Conservation (phyloP, 371 early-diverging fungal genomes). For the Mucor sp. region DNA sequence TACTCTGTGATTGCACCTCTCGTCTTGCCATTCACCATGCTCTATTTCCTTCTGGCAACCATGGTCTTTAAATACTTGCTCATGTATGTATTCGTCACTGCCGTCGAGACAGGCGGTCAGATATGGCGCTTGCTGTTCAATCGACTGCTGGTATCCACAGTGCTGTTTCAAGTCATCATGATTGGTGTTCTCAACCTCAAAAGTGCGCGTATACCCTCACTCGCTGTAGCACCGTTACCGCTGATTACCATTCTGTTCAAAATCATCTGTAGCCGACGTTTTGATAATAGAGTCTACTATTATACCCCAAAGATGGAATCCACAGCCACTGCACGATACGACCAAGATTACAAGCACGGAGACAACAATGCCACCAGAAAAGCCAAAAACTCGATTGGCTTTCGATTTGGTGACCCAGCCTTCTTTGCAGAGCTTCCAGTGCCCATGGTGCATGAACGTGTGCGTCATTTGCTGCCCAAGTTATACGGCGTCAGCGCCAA, state of each 20-base stretch:
- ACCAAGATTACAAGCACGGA: constrained; percentile 5
- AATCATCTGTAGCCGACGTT: constrained; percentile 45
- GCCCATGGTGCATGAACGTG: constrained; percentile 60
- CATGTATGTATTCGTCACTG: constrained; percentile 65
- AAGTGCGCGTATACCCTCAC: constrained; percentile 43
- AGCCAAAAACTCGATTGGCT: constrained; percentile 27
- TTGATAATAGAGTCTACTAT: constrained; percentile 56
- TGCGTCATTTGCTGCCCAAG: constrained; percentile 54
- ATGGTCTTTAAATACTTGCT: constrained; percentile 72
- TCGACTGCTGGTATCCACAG: constrained; percentile 63
- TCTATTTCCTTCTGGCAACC: constrained; percentile 65
- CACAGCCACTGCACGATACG: background rate
- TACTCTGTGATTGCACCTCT: constrained; percentile 77
- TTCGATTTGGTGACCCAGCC: constrained; percentile 61
- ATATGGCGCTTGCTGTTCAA: constrained; percentile 81
- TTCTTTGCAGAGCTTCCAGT: constrained; percentile 56
- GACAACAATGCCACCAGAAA: too few relatives aligned
- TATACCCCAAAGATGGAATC: constrained; percentile 30
- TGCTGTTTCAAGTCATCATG: constrained; percentile 73
- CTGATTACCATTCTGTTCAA: constrained; percentile 63
- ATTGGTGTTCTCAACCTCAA: constrained; percentile 60
- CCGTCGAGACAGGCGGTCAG: constrained; percentile 72
- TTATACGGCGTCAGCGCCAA: constrained; percentile 31
- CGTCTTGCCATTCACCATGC: constrained; percentile 61
- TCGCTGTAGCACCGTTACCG: constrained; percentile 61